Conservation (phyloP, 208 protist species). For the Leishmania amazonensis region DNA sequence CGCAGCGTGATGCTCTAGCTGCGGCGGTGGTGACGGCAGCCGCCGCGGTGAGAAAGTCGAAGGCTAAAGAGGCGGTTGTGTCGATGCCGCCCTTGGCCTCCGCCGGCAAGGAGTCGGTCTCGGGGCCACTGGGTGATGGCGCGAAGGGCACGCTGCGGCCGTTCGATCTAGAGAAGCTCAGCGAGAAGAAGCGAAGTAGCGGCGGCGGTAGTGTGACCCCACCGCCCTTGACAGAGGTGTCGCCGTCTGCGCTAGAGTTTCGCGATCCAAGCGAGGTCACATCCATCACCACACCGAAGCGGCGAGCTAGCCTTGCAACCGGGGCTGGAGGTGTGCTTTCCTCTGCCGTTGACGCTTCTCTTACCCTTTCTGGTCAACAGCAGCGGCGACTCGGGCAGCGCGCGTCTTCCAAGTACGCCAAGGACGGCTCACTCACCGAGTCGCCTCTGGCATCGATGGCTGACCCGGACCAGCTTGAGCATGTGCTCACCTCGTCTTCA, state of each 20-base stretch:
- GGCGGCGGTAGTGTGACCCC: not conserved
- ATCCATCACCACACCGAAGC: constrained; percentile 22
- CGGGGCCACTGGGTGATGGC: not conserved
- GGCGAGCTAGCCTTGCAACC: not conserved
- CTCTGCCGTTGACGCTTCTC: not conserved
- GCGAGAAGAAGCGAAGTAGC: constrained; percentile 1
- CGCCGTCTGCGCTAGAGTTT: constrained; percentile 12
- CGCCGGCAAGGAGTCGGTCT: not conserved
- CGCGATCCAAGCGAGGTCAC: constrained; percentile 15
- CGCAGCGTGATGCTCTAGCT: constrained; percentile 9
- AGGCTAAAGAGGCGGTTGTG: not conserved
- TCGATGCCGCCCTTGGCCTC: constrained; percentile 12
- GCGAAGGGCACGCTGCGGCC: constrained; percentile 21
- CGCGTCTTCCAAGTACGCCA: constrained; percentile 20
- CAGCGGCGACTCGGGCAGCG: not conserved
- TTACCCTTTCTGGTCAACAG: not conserved
- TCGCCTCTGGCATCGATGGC: constrained; percentile 19
- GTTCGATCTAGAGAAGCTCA: constrained; percentile 16
- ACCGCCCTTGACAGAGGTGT: constrained; percentile 1
- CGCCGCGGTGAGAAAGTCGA: not conserved
- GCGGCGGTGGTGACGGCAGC: not conserved
- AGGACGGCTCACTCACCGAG: constrained; percentile 14
- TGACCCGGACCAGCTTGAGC: constrained; percentile 3
- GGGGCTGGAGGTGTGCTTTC: not conserved
- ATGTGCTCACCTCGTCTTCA: not conserved